These are phyloP conservation scores for Leccinum uliginosum DNA, from an alignment of 768 basidiomycete species.

Conservation along the genomic window DNA sequence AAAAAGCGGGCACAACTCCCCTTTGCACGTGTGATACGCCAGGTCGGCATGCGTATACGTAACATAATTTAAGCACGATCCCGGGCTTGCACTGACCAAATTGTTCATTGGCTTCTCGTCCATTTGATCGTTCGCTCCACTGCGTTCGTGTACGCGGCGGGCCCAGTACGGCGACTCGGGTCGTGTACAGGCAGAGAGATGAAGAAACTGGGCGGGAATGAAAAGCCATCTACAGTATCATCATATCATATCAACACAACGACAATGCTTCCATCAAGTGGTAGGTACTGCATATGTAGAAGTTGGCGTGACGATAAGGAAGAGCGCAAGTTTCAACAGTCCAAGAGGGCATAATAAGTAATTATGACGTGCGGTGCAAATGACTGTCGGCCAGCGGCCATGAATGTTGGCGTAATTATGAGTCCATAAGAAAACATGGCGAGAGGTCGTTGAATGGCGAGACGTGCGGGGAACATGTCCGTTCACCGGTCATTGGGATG, in stretches of 20 bases:
- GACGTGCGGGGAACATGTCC: slow-evolving; percentile 8
- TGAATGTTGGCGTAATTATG: slow-evolving; percentile 18
- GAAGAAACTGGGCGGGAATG: slow-evolving; percentile 17
- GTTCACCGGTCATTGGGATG: slow-evolving; percentile 1
- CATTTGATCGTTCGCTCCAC: background rate
- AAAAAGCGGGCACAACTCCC: background rate
- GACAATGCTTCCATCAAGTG: background rate
- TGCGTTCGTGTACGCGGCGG: background rate
- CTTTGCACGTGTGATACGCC: background rate
- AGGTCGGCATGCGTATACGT: background rate
- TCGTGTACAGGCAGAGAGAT: background rate
- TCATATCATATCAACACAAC: background rate
- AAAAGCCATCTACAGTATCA: background rate
- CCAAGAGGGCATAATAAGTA: slow-evolving; percentile 10
- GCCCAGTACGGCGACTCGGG: background rate
- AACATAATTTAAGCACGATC: background rate
- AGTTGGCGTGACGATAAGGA: background rate
- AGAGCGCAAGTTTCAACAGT: slow-evolving; percentile 3
- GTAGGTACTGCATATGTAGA: slow-evolving; percentile 1
- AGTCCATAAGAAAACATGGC: background rate
- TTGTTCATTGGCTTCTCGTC: background rate
- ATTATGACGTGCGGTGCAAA: slow-evolving; percentile 2
- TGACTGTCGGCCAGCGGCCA: background rate
- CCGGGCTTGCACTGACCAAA: background rate
- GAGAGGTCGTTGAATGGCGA: background rate